phyloP scores from a whole-genome alignment of 1,139 yeast genomes.

The Magnusiomyces sp. region DNA sequence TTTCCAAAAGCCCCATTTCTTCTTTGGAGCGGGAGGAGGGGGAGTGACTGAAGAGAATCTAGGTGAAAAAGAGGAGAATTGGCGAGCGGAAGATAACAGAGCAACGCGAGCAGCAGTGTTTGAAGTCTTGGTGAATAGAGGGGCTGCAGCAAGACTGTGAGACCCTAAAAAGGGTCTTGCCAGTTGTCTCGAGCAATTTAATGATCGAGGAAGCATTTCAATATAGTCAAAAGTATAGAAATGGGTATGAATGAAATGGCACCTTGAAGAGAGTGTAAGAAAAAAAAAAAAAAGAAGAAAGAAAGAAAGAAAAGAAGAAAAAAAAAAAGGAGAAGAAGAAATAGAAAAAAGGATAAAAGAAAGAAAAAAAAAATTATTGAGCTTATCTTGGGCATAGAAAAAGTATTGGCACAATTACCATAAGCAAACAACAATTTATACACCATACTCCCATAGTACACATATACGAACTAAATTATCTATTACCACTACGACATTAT shows the following conservation, averaged over 20 bases:
- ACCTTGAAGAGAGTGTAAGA: not conserved
- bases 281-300: not conserved
- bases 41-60: not conserved
- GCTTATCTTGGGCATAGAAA: not conserved
- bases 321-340: not conserved
- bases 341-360: not conserved
- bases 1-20: slow-evolving; percentile 23
- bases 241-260: not conserved
- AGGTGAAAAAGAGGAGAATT: not conserved
- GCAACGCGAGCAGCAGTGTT: not conserved
- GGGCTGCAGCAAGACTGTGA: not conserved
- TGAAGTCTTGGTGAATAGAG: no score
- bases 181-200: not conserved
- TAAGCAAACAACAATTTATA: not conserved
- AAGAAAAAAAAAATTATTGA: not conserved
- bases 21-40: not conserved
- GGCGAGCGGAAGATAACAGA: not conserved
- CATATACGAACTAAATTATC: no score
- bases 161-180: not conserved
- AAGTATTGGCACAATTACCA: not conserved
- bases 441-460: no score
- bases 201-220: not conserved
- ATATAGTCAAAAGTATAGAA: not conserved
- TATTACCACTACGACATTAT: not conserved
- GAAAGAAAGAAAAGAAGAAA: not conserved